Conservation (phyloP, 2,329 filamentous ascomycete genomes). For the Pseudogymnoascus pannorum region DNA sequence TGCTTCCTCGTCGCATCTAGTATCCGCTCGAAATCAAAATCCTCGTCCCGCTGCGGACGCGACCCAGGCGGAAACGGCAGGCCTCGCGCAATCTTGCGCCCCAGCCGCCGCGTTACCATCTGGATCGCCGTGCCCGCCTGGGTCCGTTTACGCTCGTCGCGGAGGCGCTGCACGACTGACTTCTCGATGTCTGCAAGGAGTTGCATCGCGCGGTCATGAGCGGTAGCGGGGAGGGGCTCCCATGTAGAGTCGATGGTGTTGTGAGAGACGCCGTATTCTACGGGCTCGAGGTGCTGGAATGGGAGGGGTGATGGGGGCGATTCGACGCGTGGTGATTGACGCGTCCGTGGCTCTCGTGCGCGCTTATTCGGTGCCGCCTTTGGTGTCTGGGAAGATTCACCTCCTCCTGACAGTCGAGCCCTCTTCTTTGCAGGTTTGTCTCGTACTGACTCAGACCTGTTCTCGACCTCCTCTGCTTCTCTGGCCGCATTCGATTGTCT, state of each 20-base stretch:
- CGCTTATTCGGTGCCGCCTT: not conserved
- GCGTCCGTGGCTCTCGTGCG: not conserved
- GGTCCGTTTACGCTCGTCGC: conserved; percentile 37
- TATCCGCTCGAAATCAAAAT: conserved; percentile 60
- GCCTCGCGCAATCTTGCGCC: conserved; percentile 49
- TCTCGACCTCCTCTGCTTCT: not conserved
- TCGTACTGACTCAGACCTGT: not conserved
- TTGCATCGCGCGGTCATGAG: conserved; percentile 47
- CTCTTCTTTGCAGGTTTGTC: not conserved
- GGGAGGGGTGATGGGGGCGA: conserved; percentile 16
- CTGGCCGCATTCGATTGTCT: not conserved
- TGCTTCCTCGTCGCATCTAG: conserved; percentile 50
- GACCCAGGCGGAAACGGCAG: conserved; percentile 58
- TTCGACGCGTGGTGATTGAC: not conserved
- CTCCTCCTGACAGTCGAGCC: not conserved
- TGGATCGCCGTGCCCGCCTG: conserved; percentile 45
- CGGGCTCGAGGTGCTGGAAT: conserved; percentile 46
- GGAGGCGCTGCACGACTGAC: conserved; percentile 52
- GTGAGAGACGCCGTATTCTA: conserved; percentile 48
- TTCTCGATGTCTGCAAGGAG: conserved; percentile 53
- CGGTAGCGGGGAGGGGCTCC: conserved; percentile 47
- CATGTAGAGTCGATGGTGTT: conserved; percentile 63
- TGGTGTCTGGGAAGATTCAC: conserved; percentile 10
- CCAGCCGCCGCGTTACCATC: conserved; percentile 47
- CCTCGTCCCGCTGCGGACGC: conserved; percentile 43